A percentile compares a stretch with the other conserved stretches of the same genome.
phyloP scores from a whole-genome alignment of 352 stramenopile species.

The Phytophthora aleatoria region DNA sequence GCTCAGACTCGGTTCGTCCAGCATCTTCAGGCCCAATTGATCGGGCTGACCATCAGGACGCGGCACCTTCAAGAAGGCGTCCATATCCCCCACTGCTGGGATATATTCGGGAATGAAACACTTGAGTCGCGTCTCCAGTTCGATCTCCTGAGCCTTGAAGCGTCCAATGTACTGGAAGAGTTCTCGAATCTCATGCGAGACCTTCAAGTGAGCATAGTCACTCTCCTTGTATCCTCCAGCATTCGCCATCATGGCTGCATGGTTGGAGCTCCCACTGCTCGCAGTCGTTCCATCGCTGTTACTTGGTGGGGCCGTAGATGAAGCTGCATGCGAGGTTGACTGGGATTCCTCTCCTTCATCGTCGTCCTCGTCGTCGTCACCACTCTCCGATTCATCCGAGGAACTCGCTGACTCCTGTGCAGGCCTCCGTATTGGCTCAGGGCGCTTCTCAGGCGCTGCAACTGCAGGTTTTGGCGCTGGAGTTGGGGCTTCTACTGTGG shows the following conservation, averaged over 20 bases:
- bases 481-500: conserved; percentile 2
- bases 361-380: conserved; percentile 73
- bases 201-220: conserved; percentile 88
- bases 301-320: conserved; percentile 11
- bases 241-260: conserved; percentile 70
- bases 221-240: conserved; percentile 87
- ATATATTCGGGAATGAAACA: conserved; percentile 98
- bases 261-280: conserved; percentile 30
- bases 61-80: conserved; percentile 96
- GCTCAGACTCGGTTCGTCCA: conserved; percentile 92
- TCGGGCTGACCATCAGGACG: conserved; percentile 91
- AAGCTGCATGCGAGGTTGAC: conserved; percentile 22
- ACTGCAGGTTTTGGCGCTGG: conserved; percentile 33
- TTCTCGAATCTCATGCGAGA: conserved; percentile 90
- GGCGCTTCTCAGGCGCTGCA: conserved; percentile 34
- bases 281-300: conserved; percentile 18
- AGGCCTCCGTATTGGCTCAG: conserved; percentile 52
- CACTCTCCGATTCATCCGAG: conserved; percentile 67
- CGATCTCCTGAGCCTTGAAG: conserved; percentile 96
- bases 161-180: conserved; percentile 94
- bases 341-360: conserved; percentile 53
- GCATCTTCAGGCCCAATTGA: conserved; percentile 91
- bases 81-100: conserved; percentile 95
- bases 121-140: conserved; percentile 95
- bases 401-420: conserved; percentile 70